A percentile compares a stretch with the other conserved stretches of the same genome.
phyloP scores from a whole-genome alignment of 768 basidiomycete species.

The Coprinellus aureogranulatus region DNA sequence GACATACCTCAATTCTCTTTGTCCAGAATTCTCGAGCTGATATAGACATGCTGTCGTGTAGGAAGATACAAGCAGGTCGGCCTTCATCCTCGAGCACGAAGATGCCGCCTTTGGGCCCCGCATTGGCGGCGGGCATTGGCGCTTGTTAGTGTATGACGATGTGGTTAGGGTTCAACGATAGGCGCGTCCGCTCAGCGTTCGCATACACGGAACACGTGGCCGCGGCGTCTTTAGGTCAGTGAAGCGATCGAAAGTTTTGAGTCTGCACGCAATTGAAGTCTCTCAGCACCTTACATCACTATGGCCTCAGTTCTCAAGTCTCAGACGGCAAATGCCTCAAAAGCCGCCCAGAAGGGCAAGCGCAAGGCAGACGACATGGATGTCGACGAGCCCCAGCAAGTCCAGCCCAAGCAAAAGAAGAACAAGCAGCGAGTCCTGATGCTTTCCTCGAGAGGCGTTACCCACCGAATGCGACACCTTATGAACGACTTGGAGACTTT shows the following conservation, averaged over 20 bases:
- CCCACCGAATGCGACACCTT: constrained; percentile 94
- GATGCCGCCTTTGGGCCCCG: background rate
- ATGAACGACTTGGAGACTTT: constrained; percentile 92
- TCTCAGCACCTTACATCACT: background rate
- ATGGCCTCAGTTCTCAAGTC: constrained; percentile 70
- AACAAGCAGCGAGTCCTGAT: constrained; percentile 96
- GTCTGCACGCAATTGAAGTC: background rate
- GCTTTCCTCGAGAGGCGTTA: constrained; percentile 90
- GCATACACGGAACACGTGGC: background rate
- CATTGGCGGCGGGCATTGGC: background rate
- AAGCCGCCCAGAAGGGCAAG: constrained; percentile 59
- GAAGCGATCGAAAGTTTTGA: constrained; percentile 8
- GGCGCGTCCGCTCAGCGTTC: background rate
- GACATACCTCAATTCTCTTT: constrained; percentile 34
- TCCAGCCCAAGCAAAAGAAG: constrained; percentile 53
- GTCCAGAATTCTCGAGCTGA: constrained; percentile 19
- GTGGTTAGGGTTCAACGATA: background rate
- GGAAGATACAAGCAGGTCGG: constrained; percentile 27
- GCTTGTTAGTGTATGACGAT: background rate
- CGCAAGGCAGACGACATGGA: constrained; percentile 62
- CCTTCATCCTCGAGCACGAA: constrained; percentile 25
- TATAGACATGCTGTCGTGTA: constrained; percentile 31
- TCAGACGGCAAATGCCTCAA: constrained; percentile 56
- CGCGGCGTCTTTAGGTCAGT: background rate
- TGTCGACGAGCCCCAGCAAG: constrained; percentile 35